Percentiles rank a stretch among this genome's conserved stretches.
Evolutionary conservation across 2,329 filamentous ascomycete species (phyloP).

Genomic region (Aspergillus fructus): DNA sequence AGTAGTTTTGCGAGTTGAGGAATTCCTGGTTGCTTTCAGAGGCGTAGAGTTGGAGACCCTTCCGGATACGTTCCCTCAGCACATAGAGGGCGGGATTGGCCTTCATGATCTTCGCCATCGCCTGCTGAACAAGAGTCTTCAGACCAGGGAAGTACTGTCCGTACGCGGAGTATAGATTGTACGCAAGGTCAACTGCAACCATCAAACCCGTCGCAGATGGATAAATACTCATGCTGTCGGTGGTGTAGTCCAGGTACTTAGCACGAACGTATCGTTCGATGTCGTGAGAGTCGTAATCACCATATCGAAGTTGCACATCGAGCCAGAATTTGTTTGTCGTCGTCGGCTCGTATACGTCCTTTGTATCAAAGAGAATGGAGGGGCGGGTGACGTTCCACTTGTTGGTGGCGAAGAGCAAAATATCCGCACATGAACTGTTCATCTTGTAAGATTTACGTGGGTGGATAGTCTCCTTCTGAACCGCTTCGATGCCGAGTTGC

Average conservation of each 20-base stretch:
- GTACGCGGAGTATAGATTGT: conserved; percentile 97
- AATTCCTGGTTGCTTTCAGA: conserved; percentile 99
- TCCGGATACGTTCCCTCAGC: conserved; percentile 93
- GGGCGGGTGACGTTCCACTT: conserved; percentile 98
- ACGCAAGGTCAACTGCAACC: conserved; percentile 96
- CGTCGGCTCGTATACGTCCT: conserved; percentile 88
- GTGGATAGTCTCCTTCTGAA: conserved; percentile 99
- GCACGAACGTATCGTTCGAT: conserved; percentile 97
- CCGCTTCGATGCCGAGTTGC: conserved; percentile 91
- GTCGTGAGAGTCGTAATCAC: conserved; percentile 98
- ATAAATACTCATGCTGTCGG: conserved; percentile 98
- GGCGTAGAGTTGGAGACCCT: conserved; percentile 95
- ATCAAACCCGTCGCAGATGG: conserved; percentile 95
- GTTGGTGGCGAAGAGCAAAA: conserved; percentile 92
- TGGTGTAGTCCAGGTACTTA: conserved; percentile 98
- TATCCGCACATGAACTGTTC: conserved; percentile 99
- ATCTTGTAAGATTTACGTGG: conserved; percentile 99
- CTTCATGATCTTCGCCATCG: conserved; percentile 99
- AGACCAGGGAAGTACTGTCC: conserved; percentile 98
- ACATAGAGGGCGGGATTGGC: conserved; percentile 97
- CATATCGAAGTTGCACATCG: conserved; percentile 93
- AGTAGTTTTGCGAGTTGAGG: conserved; percentile 98
- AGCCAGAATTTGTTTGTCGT: conserved; percentile 99
- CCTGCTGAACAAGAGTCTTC: conserved; percentile 92
- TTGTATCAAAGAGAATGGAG: conserved; percentile 91